These are phyloP conservation scores for Colletotrichum sp. DNA, from an alignment of 2,329 filamentous ascomycete genomes.

Conservation along the genomic window DNA sequence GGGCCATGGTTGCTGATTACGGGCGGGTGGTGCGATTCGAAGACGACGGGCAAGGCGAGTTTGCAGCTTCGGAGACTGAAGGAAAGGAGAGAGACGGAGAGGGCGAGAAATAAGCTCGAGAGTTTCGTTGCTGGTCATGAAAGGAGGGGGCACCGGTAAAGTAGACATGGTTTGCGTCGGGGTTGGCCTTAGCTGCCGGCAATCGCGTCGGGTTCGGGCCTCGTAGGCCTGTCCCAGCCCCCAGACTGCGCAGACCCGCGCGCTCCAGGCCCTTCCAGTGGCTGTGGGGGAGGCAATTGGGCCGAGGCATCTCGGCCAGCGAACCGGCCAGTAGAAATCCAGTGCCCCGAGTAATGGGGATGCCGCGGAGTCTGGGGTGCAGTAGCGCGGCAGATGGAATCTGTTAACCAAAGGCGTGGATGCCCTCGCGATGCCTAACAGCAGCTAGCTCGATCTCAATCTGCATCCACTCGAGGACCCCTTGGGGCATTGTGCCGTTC, in stretches of 20 bases:
- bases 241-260: neutral
- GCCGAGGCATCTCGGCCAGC: conserved; percentile 20
- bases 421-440: neutral
- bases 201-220: conserved; percentile 16
- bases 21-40: neutral
- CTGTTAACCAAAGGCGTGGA: neutral
- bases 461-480: neutral
- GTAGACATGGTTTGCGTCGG: conserved; percentile 15
- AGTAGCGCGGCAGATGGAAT: neutral
- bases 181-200: conserved; percentile 14
- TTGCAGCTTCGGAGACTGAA: neutral
- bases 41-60: neutral
- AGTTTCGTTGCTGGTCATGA: neutral
- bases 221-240: neutral
- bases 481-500: neutral
- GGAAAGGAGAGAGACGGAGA: neutral
- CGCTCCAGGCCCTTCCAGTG: neutral
- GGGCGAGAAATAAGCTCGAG: conserved; percentile 6
- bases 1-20: conserved; percentile 65
- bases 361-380: conserved; percentile 6
- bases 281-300: conserved; percentile 16
- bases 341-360: neutral
- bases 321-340: neutral
- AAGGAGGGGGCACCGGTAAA: neutral
- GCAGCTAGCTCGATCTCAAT: neutral